A percentile compares a stretch with the other conserved stretches of the same genome.
phyloP scores from a whole-genome alignment of 768 basidiomycete species.

The Symmetrospora coprosmae region DNA sequence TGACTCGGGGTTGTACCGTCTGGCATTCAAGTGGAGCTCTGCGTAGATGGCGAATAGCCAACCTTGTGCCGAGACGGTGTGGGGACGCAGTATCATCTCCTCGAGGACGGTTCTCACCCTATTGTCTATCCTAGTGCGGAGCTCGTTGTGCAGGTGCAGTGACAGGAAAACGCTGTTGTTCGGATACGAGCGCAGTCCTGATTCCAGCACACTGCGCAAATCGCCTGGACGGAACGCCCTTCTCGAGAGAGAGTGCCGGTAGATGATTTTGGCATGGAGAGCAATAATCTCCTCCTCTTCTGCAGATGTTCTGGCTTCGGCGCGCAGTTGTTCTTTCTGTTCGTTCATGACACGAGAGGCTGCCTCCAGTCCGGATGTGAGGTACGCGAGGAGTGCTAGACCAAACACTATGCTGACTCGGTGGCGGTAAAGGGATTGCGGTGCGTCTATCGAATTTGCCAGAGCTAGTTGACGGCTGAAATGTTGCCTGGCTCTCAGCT shows the following conservation, averaged over 20 bases:
- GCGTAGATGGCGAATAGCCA: conserved; percentile 34
- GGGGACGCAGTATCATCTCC: conserved; percentile 19
- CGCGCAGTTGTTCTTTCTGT: conserved; percentile 28
- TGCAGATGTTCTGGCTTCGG: conserved; percentile 14
- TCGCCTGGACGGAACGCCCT: conserved; percentile 31
- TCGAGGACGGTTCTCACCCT: conserved; percentile 36
- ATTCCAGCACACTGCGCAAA: conserved; percentile 35
- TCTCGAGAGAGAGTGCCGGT: conserved; percentile 29
- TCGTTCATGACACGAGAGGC: conserved; percentile 28
- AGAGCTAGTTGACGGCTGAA: neutral
- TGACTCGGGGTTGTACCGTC: conserved; percentile 34
- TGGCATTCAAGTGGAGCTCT: conserved; percentile 30
- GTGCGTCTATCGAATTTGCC: neutral
- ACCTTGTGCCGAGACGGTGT: conserved; percentile 25
- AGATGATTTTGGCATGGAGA: conserved; percentile 34
- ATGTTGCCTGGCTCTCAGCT: conserved; percentile 23
- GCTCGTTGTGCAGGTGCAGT: conserved; percentile 35
- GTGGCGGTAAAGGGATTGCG: conserved; percentile 15
- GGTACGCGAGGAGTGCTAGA: conserved; percentile 26
- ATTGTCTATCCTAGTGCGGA: conserved; percentile 36
- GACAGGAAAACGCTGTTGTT: conserved; percentile 38
- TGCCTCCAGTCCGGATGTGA: conserved; percentile 32
- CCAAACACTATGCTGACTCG: conserved; percentile 10
- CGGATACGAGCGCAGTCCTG: conserved; percentile 35
- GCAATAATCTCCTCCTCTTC: conserved; percentile 36